Evolutionary conservation across 345 rosid genomes (phyloP).

Genomic region (Acer campestre): DNA sequence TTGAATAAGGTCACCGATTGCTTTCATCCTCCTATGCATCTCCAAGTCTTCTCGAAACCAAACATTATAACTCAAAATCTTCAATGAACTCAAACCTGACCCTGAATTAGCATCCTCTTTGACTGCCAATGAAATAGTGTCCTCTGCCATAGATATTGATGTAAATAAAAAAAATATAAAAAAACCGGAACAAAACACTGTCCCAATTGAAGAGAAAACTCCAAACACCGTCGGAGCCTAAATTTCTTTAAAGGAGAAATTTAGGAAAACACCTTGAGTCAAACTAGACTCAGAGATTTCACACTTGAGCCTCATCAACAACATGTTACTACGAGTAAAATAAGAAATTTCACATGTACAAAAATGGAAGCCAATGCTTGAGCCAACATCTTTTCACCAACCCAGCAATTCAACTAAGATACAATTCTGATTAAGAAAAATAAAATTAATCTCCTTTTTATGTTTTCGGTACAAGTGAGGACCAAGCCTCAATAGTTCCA

Average conservation of each 20-base stretch:
- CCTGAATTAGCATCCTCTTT: conserved; percentile 41
- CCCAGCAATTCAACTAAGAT: neutral
- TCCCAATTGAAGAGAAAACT: too few species aligned
- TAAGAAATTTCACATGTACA: neutral
- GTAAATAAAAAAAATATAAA: too few species aligned
- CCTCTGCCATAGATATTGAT: conserved; percentile 31
- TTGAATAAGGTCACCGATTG: conserved; percentile 72
- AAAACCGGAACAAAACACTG: too few species aligned
- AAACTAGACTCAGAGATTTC: too few species aligned
- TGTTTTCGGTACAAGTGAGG: too few species aligned
- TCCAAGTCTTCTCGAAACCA: conserved; percentile 97
- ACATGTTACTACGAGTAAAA: neutral
- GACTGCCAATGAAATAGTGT: conserved; percentile 27
- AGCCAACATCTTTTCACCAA: neutral
- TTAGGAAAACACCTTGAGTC: too few species aligned
- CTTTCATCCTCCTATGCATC: conserved; percentile 74
- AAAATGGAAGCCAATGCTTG: neutral
- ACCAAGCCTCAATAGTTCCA: too few species aligned
- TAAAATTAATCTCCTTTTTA: too few species aligned
- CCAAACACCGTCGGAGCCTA: too few species aligned
- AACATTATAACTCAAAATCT: conserved; percentile 91
- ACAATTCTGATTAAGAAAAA: too few species aligned
- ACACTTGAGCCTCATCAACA: neutral
- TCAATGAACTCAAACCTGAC: conserved; percentile 40
- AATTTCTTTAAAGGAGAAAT: too few species aligned